A percentile compares a stretch with the other conserved stretches of the same genome.
phyloP scores from a whole-genome alignment of 306 rosid species.

The Inga oerstediana region DNA sequence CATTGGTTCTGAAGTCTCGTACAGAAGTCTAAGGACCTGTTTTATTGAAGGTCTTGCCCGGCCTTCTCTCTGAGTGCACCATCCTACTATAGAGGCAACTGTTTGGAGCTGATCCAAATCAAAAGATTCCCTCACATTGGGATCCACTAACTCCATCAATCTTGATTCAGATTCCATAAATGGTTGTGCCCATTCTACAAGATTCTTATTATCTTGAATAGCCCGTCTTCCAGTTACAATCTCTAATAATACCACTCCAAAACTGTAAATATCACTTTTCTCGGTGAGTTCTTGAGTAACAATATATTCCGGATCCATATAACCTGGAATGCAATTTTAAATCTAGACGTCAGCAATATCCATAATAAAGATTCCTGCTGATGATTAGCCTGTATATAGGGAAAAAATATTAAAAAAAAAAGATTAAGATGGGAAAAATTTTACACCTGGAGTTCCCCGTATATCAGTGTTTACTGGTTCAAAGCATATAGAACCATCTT shows the following conservation, averaged over 20 bases:
- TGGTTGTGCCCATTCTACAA: slow-evolving; percentile 88
- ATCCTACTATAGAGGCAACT: slow-evolving; percentile 66
- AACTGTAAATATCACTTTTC: slow-evolving; percentile 95
- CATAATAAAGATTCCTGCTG: not conserved
- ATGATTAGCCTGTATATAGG: not conserved
- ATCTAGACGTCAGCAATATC: slow-evolving; percentile 33
- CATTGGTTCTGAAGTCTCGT: slow-evolving; percentile 93
- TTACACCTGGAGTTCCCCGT: slow-evolving; percentile 91
- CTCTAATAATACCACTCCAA: slow-evolving; percentile 87
- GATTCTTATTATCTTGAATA: slow-evolving; percentile 74
- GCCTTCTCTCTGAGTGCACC: slow-evolving; percentile 98
- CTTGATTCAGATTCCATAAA: slow-evolving; percentile 66
- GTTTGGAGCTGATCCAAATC: slow-evolving; percentile 88
- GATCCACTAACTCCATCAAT: slow-evolving; percentile 77
- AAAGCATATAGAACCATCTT: slow-evolving; percentile 80
- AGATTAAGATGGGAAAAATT: slow-evolving; percentile 8
- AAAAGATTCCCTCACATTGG: slow-evolving; percentile 64
- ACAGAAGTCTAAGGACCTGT: slow-evolving; percentile 88
- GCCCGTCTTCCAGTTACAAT: slow-evolving; percentile 86
- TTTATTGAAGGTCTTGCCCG: slow-evolving; percentile 85
- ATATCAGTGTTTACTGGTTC: slow-evolving; percentile 87
- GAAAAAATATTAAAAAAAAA: not conserved
- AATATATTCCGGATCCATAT: slow-evolving; percentile 96
- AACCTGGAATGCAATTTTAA: slow-evolving; percentile 65
- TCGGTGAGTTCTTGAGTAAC: slow-evolving; percentile 93